Evolutionary conservation across 2,329 filamentous ascomycete genomes (phyloP).

Genomic region (Aspergillus carbonarius): DNA sequence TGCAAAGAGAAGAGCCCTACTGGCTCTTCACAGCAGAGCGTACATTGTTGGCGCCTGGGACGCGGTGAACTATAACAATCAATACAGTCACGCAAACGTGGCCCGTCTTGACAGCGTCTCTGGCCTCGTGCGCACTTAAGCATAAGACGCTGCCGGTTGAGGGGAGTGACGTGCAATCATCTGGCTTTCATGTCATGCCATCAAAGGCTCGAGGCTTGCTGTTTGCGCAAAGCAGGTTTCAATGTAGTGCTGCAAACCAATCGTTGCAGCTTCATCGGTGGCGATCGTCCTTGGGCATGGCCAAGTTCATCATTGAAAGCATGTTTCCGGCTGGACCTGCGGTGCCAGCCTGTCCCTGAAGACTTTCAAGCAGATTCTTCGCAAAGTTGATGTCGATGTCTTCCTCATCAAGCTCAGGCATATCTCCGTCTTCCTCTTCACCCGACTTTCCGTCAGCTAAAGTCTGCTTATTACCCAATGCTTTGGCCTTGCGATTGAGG

Average conservation of each 20-base stretch:
- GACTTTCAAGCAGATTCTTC: constrained; percentile 86
- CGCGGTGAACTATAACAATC: too few relatives aligned
- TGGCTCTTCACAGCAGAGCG: too few relatives aligned
- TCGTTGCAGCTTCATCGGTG: constrained; percentile 10
- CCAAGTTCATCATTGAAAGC: constrained; percentile 79
- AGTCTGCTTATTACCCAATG: constrained; percentile 17
- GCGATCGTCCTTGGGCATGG: constrained; percentile 73
- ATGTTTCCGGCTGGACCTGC: constrained; percentile 85
- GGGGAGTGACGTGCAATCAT: too few relatives aligned
- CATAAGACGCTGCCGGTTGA: too few relatives aligned
- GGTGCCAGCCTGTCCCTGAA: constrained; percentile 84
- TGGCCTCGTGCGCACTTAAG: too few relatives aligned
- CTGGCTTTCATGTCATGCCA: too few relatives aligned
- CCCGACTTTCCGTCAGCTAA: constrained; percentile 32
- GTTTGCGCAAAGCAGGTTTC: neutral
- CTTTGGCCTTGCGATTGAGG: constrained; percentile 30
- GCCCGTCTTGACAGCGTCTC: too few relatives aligned
- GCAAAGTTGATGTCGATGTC: constrained; percentile 84
- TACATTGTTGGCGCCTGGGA: too few relatives aligned
- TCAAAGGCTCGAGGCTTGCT: too few relatives aligned
- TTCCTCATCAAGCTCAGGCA: constrained; percentile 51
- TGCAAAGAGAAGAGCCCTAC: too few relatives aligned
- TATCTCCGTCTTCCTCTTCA: constrained; percentile 22
- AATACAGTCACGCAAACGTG: too few relatives aligned
- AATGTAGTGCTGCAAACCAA: neutral